Evolutionary conservation across 169 alveolate species (phyloP).

Genomic region (Cryptosporidium muris): DNA sequence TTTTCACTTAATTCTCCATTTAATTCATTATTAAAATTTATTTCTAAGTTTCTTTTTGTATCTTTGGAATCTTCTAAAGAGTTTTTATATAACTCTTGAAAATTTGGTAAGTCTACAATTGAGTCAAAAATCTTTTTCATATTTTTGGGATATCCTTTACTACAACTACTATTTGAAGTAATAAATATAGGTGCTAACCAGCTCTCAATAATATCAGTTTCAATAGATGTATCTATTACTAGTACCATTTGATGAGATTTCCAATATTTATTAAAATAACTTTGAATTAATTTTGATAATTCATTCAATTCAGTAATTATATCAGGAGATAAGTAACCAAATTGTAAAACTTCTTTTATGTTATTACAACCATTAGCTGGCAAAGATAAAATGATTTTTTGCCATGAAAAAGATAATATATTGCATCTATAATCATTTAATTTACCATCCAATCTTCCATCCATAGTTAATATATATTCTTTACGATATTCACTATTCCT

Average conservation of each 20-base stretch:
- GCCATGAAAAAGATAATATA: constrained; percentile 41
- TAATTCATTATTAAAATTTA: too few relatives aligned
- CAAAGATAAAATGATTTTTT: background rate
- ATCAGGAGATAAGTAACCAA: background rate
- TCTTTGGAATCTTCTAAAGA: too few relatives aligned
- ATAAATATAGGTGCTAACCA: background rate
- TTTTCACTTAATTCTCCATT: too few relatives aligned
- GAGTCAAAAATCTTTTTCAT: too few relatives aligned
- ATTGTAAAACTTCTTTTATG: background rate
- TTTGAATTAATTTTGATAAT: background rate
- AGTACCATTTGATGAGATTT: constrained; percentile 26
- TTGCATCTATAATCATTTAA: constrained; percentile 16
- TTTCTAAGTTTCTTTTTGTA: too few relatives aligned
- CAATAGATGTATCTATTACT: constrained; percentile 36
- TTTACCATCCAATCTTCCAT: background rate
- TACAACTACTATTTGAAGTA: too few relatives aligned
- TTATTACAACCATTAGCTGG: background rate
- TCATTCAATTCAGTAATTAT: constrained; percentile 8
- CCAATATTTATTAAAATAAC: constrained; percentile 36
- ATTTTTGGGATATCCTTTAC: too few relatives aligned
- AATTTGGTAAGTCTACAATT: too few relatives aligned
- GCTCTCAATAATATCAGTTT: constrained; percentile 12
- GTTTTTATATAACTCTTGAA: too few relatives aligned
- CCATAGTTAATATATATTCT: constrained; percentile 8
- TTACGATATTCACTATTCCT: constrained; percentile 41